A percentile compares a stretch with the other conserved stretches of the same genome.
These are phyloP conservation scores for Lepraria neglecta DNA, from an alignment of 495 filamentous ascomycete genomes.

Conservation along the genomic window DNA sequence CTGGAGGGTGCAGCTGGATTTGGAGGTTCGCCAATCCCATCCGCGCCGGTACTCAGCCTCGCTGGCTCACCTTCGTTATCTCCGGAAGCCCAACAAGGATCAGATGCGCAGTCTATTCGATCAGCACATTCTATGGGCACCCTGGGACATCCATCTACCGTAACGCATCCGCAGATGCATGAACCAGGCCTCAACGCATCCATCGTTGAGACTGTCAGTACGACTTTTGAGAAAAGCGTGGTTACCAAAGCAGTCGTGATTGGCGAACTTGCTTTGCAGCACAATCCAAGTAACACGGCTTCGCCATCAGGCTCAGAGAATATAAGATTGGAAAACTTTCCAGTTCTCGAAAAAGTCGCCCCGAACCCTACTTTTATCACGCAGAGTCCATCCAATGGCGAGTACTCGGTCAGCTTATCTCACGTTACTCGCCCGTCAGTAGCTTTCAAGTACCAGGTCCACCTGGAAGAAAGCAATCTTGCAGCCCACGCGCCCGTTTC, in stretches of 20 bases:
- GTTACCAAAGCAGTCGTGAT: slow-evolving; percentile 67
- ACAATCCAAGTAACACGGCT: slow-evolving; percentile 56
- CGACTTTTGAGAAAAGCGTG: slow-evolving; percentile 68
- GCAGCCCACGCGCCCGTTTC: slow-evolving; percentile 69
- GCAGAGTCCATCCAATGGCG: slow-evolving; percentile 59
- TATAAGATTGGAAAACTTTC: slow-evolving; percentile 86
- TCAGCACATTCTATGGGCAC: slow-evolving; percentile 77
- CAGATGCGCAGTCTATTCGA: slow-evolving; percentile 86
- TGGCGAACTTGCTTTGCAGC: slow-evolving; percentile 85
- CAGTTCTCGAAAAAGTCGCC: slow-evolving; percentile 85
- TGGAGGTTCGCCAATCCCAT: slow-evolving; percentile 28
- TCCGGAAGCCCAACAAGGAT: slow-evolving; percentile 53
- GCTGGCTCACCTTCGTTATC: slow-evolving; percentile 32
- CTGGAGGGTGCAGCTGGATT: slow-evolving; percentile 32
- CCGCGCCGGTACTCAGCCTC: slow-evolving; percentile 40
- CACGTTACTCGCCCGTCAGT: slow-evolving; percentile 67
- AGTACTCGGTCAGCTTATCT: slow-evolving; percentile 68
- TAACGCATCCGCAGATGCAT: slow-evolving; percentile 76
- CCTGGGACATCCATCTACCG: slow-evolving; percentile 43
- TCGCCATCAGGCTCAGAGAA: slow-evolving; percentile 51
- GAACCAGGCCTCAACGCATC: slow-evolving; percentile 81
- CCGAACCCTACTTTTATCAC: slow-evolving; percentile 87
- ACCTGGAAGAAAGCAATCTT: slow-evolving; percentile 58
- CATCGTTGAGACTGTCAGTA: slow-evolving; percentile 83
- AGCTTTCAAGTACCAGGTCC: slow-evolving; percentile 94